These are phyloP conservation scores for Eremochloa ophiuroides DNA, from an alignment of 176 grass and related monocot species.

Conservation along the genomic window DNA sequence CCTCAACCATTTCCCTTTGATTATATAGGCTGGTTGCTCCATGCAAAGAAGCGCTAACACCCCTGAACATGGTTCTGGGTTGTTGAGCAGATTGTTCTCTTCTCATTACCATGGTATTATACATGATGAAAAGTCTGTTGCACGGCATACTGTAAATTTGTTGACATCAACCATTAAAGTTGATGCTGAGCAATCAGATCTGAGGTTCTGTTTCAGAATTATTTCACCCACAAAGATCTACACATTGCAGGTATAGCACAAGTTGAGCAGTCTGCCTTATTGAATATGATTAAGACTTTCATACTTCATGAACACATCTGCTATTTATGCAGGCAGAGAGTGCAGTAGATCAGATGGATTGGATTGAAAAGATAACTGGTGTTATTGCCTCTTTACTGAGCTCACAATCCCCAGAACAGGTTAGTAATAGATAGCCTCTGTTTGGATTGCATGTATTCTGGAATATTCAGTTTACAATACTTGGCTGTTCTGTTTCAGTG, in stretches of 20 bases:
- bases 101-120: conserved; percentile 92
- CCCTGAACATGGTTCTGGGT: conserved; percentile 82
- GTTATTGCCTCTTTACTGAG: conserved; percentile 91
- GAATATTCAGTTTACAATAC: conserved; percentile 18
- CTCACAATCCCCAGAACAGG: conserved; percentile 83
- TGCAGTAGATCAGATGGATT: conserved; percentile 91
- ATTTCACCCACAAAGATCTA: conserved; percentile 94
- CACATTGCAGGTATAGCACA: conserved; percentile 74
- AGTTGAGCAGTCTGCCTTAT: conserved; percentile 8
- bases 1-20: conserved; percentile 28
- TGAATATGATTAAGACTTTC: conserved; percentile 8
- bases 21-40: conserved; percentile 56
- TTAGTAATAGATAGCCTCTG: conserved; percentile 20
- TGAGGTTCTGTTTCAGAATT: conserved; percentile 96
- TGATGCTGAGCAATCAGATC: conserved; percentile 90
- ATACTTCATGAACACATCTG: conserved; percentile 28
- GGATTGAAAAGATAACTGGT: conserved; percentile 99
- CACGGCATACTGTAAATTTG: conserved; percentile 95
- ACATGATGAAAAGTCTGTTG: conserved; percentile 93
- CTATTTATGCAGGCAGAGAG: conserved; percentile 80
- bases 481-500: conserved; percentile 46
- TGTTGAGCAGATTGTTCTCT: conserved; percentile 97
- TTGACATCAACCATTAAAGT: conserved; percentile 94
- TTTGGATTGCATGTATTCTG: conserved; percentile 36
- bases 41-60: conserved; percentile 54